phyloP scores from a whole-genome alignment of 1,139 yeast species.

The Petasospora rhodanensis region DNA sequence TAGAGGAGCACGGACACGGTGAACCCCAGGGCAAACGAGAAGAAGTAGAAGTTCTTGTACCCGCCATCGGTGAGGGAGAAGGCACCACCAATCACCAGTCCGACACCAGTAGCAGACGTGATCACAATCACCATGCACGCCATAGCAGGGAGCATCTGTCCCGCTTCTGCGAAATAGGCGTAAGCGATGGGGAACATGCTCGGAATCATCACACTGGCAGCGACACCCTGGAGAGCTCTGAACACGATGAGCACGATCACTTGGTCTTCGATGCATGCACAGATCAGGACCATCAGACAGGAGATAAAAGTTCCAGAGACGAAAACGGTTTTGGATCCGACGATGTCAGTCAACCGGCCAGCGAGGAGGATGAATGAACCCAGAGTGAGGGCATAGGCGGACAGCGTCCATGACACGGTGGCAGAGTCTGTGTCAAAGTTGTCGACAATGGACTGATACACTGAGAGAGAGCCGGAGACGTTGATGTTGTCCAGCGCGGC shows the following conservation, averaged over 20 bases:
- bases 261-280: constrained; percentile 27
- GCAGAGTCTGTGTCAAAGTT: constrained; percentile 14
- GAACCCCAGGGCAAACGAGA: constrained; percentile 26
- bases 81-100: constrained; percentile 35
- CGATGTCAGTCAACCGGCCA: constrained; percentile 30
- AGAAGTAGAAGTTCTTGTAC: constrained; percentile 29
- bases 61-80: constrained; percentile 30
- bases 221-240: constrained; percentile 36
- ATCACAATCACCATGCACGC: constrained; percentile 21
- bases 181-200: constrained; percentile 29
- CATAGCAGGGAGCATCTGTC: neutral
- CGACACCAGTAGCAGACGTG: constrained; percentile 29
- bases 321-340: constrained; percentile 31
- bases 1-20: constrained; percentile 14
- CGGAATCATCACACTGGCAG: constrained; percentile 34
- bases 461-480: neutral
- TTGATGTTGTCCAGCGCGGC: neutral
- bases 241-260: constrained; percentile 31
- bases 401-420: constrained; percentile 31
- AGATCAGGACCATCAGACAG: constrained; percentile 27
- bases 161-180: constrained; percentile 20
- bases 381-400: constrained; percentile 34
- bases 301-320: constrained; percentile 20
- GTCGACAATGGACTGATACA: constrained; percentile 7
- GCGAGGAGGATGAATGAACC: constrained; percentile 25